These are phyloP conservation scores for Retiboletus flavoniger DNA, from an alignment of 1,284 basidiomycete genomes.

Conservation along the genomic window DNA sequence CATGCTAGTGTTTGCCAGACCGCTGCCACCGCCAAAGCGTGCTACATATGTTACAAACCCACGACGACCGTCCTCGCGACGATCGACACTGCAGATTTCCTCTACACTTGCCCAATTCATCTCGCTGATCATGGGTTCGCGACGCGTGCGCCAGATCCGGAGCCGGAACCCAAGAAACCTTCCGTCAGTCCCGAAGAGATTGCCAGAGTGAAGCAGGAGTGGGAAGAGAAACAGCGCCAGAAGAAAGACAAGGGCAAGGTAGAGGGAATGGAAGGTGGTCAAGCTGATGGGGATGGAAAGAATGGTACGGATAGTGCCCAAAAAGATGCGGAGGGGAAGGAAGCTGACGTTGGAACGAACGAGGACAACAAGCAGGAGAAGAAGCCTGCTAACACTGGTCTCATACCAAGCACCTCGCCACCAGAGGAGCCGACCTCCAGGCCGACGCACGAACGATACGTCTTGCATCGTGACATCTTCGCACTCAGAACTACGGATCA, in stretches of 20 bases:
- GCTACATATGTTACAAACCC: constrained; percentile 71
- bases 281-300: constrained; percentile 32
- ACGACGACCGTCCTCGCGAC: constrained; percentile 75
- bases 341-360: constrained; percentile 26
- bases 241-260: constrained; percentile 57
- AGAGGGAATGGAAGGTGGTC: constrained; percentile 41
- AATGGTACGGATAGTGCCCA: constrained; percentile 28
- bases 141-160: constrained; percentile 46
- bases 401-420: constrained; percentile 21
- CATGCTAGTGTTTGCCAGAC: constrained; percentile 41
- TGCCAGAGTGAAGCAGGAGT: constrained; percentile 71
- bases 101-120: constrained; percentile 70
- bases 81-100: constrained; percentile 68
- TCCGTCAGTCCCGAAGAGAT: constrained; percentile 65
- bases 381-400: constrained; percentile 24
- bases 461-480: constrained; percentile 60
- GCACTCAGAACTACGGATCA: constrained; percentile 61
- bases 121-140: constrained; percentile 72
- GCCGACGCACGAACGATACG: constrained; percentile 52
- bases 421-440: constrained; percentile 32
- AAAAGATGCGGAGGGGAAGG: constrained; percentile 22
- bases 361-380: constrained; percentile 28
- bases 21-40: constrained; percentile 64
- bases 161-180: constrained; percentile 40
- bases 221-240: constrained; percentile 68